A percentile compares a stretch with the other conserved stretches of the same genome.
Evolutionary conservation across 2,329 filamentous ascomycete species (phyloP).

Genomic region (Tolypocladium tundrense): DNA sequence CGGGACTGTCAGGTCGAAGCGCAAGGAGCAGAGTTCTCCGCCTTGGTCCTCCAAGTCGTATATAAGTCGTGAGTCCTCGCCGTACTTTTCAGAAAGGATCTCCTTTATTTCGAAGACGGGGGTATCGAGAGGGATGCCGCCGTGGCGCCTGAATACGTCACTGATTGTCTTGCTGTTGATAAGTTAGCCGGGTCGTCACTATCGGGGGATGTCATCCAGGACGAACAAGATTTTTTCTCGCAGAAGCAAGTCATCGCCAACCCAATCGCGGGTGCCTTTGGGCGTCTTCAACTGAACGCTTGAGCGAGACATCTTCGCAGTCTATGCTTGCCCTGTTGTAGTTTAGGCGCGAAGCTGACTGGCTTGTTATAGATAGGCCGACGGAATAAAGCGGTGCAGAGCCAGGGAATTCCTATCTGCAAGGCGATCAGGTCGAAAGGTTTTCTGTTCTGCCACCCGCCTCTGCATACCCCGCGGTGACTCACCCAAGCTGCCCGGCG

Average conservation of each 20-base stretch:
- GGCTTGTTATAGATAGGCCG: too few relatives aligned
- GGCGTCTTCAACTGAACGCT: constrained; percentile 59
- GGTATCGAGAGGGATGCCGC: constrained; percentile 69
- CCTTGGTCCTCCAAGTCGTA: constrained; percentile 83
- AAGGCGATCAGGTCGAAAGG: too few relatives aligned
- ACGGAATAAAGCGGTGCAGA: too few relatives aligned
- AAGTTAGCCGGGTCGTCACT: neutral
- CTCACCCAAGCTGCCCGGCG: too few relatives aligned
- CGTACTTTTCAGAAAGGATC: constrained; percentile 64
- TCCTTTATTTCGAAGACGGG: constrained; percentile 79
- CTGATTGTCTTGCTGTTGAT: constrained; percentile 48
- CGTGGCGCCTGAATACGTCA: constrained; percentile 74
- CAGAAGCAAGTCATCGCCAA: constrained; percentile 67
- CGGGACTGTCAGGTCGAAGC: constrained; percentile 1
- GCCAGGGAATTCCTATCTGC: too few relatives aligned
- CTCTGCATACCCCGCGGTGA: too few relatives aligned
- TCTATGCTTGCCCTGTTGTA: neutral
- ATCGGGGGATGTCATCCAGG: neutral
- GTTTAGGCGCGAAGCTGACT: neutral
- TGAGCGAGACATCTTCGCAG: neutral
- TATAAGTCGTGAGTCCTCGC: constrained; percentile 85
- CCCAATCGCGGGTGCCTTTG: constrained; percentile 86
- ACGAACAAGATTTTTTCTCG: constrained; percentile 62
- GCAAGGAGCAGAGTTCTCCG: constrained; percentile 42
- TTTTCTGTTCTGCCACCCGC: too few relatives aligned